Evolutionary conservation across 345 rosid genomes (phyloP).

Genomic region (Laguncularia racemosa): DNA sequence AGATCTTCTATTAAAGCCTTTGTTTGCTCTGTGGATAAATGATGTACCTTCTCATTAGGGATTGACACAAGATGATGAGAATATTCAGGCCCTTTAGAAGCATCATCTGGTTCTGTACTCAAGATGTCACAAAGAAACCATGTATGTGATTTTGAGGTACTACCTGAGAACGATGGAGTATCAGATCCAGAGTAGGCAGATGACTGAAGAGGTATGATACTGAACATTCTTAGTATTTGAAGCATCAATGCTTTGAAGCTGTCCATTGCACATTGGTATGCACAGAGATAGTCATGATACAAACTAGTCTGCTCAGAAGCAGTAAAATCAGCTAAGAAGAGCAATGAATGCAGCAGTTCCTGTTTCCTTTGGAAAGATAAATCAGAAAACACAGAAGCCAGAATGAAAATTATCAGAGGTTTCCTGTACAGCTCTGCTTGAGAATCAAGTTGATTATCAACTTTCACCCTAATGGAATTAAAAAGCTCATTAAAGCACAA

Average conservation of each 20-base stretch:
- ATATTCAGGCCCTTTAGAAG: conserved; percentile 24
- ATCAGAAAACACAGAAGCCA: conserved; percentile 58
- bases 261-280: conserved; percentile 50
- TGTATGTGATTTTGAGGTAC: conserved; percentile 19
- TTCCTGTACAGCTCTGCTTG: conserved; percentile 26
- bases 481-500: conserved; percentile 71
- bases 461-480: conserved; percentile 30
- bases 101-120: conserved; percentile 15
- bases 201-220: conserved; percentile 36
- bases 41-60: conserved; percentile 13
- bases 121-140: conserved; percentile 45
- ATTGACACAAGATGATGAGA: conserved; percentile 13
- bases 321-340: conserved; percentile 54
- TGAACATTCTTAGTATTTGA: conserved; percentile 29
- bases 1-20: conserved; percentile 43
- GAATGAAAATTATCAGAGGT: conserved; percentile 46
- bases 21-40: conserved; percentile 38
- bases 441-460: conserved; percentile 27
- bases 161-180: conserved; percentile 13
- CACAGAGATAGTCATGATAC: conserved; percentile 63
- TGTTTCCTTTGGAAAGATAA: conserved; percentile 43
- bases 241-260: conserved; percentile 49
- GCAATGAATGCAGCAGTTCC: conserved; percentile 48
- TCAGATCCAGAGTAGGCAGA: conserved; percentile 16
- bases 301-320: conserved; percentile 48